Percentiles rank a stretch among this genome's conserved stretches.
Evolutionary conservation across 1,139 yeast genomes (phyloP).

Genomic region (Dujonia santamariae): DNA sequence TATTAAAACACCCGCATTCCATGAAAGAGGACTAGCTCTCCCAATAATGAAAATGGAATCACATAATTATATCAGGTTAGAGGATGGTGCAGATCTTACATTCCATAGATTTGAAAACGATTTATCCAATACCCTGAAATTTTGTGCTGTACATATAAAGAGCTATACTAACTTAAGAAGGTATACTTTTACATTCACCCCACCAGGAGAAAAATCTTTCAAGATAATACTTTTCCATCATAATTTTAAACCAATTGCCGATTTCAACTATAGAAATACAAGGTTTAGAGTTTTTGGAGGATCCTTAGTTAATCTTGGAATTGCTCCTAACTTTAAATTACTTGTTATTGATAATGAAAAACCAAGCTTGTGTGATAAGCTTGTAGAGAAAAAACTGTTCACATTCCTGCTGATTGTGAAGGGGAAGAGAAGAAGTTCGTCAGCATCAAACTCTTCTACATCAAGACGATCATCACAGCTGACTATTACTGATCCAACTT

Average conservation of each 20-base stretch:
- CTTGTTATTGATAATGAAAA: slow-evolving; percentile 31
- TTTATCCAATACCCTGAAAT: slow-evolving; percentile 19
- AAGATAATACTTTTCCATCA: slow-evolving; percentile 33
- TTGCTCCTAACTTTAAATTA: slow-evolving; percentile 33
- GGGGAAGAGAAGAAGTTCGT: slow-evolving; percentile 13
- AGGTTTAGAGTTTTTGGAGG: slow-evolving; percentile 42
- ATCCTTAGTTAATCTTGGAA: slow-evolving; percentile 27
- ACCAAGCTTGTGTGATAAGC: slow-evolving; percentile 35
- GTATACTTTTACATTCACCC: slow-evolving; percentile 27
- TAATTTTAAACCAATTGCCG: slow-evolving; percentile 38
- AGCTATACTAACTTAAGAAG: slow-evolving; percentile 27
- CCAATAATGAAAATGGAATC: slow-evolving; percentile 36
- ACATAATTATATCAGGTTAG: slow-evolving; percentile 37
- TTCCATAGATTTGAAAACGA: slow-evolving; percentile 32
- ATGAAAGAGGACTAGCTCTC: slow-evolving; percentile 31
- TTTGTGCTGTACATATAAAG: slow-evolving; percentile 33
- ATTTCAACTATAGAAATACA: slow-evolving; percentile 35
- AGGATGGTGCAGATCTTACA: slow-evolving; percentile 32
- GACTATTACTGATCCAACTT: not conserved
- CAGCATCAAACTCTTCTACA: not conserved
- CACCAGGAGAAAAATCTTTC: slow-evolving; percentile 15
- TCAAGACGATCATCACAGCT: not conserved
- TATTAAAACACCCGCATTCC: slow-evolving; percentile 31
- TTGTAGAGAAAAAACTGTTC: slow-evolving; percentile 30
- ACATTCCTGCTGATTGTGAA: slow-evolving; percentile 26